Evolutionary conservation across 352 stramenopile genomes (phyloP), one percentile per base, ranked within the genome.

Genomic region (Phytophthora megakarya): DNA sequence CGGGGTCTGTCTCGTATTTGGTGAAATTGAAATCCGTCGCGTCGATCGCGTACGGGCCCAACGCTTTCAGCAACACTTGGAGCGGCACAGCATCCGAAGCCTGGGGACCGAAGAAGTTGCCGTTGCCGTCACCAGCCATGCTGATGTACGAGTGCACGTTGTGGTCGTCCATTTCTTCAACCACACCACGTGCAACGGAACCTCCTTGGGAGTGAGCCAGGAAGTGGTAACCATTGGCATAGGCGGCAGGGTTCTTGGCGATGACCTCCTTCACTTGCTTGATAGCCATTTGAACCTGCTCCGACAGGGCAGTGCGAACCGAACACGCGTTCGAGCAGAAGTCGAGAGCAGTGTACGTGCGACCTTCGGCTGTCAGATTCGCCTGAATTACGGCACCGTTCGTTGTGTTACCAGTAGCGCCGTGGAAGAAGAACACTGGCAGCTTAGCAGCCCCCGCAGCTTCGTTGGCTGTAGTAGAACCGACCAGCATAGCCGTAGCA

Each of bases 161-260:
- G 71, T 85, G 79, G 61, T 84, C 66, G 46, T 88, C 75, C 79
- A 81, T 83, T 18, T 81, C 67, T 58, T 86, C 76, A 12, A 86
- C 56, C 13, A 88, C 76, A 13, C 63, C 75, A 23, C 79, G 74
- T 12, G 75, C 56, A 3, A 88, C 50, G 1, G 74, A 61, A 0
- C 72, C 79, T n/a, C 79, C 79, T 12, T 80, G 72, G 5, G 79
- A 88, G 45, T 88, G 75, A 11, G 65, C 67, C 3, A 86, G 45
- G 40, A 88, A 76, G 61, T 80, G 62, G 67, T 88, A 88, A 38
- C 79, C 76, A 18, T 74, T 67, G 25, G 57, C 65, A 49, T 79
- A 86, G 30, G 39, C 13, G 9, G 54, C 32, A 3, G 58, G 37
- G 46, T 76, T 60, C 35, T 72, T 71, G 35, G 44, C 40, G 16